Base-by-base conservation (phyloP, 805 yeast genomes). In the Candida pseudofarinosa region DNA sequence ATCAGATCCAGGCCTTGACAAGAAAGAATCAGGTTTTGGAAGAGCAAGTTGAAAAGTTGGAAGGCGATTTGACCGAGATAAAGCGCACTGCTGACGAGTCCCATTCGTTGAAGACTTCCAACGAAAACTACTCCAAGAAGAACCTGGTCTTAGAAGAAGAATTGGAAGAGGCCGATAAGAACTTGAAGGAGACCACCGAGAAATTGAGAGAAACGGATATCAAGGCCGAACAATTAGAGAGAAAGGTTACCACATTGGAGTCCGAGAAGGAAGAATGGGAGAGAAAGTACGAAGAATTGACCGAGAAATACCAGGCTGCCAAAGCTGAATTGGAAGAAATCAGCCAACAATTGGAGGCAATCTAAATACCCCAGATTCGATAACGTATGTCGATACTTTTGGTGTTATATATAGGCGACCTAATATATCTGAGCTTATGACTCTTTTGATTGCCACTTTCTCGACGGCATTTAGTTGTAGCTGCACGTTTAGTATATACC, bases 311-410 rank as follows among this genome's bases (percentile, higher is more conserved):
- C 79, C 74, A 76, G 62, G 77, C 81, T 53, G 91, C 96, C 52
- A 85, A 88, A 78, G 80, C 86, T 54, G 99, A 93, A 73, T 80
- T 93, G 74, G 98, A 93, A 58, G 97, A 90, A 73, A 90, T 93
- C 74, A 84, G 89, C 67, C 88, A 89, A 65, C 97, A 95, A 74
- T 84, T 93, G 70, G 98, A 93, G 72, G 80, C 80, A 54, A 69
- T 78, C 62, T 77, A 70, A 39, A 16, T 13, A 38, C 13, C 28
- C 33, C 30, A 15, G 32, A 35, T 19, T 17, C 2, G 14, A n/a
- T n/a, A 19, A 17, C 18, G 13, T 19, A 14, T 19, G 12, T 35
- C 28, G 20, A 35, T 35, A 19, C 28, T 26, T 35, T 23, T 23
- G 28, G 28, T 10, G 28, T 23, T 23, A 23, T 23, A 23, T 23